A percentile compares a stretch with the other conserved stretches of the same genome.
Conservation (phyloP, 495 filamentous ascomycete species). For the Podospora comata region DNA sequence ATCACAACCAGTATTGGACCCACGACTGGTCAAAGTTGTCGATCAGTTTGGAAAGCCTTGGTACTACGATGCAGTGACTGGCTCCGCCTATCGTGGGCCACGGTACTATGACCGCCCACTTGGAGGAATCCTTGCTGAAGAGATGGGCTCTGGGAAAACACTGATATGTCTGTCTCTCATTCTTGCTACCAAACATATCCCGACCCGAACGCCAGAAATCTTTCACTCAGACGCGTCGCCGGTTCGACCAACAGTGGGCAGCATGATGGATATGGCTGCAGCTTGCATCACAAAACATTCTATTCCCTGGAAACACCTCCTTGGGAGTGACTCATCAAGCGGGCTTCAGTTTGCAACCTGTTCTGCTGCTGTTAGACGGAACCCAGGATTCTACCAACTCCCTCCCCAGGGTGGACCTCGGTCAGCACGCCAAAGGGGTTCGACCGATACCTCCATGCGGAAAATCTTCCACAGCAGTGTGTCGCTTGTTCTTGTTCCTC, state of each 20-base stretch:
- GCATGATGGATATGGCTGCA: slow-evolving; percentile 63
- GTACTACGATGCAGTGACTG: slow-evolving; percentile 69
- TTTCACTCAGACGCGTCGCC: slow-evolving; percentile 13
- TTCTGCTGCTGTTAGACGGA: slow-evolving; percentile 51
- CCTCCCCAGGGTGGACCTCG: slow-evolving; percentile 46
- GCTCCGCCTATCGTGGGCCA: slow-evolving; percentile 58
- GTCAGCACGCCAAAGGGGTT: slow-evolving; percentile 34
- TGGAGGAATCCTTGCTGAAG: slow-evolving; percentile 74
- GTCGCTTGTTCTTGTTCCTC: slow-evolving; percentile 67
- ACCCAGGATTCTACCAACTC: slow-evolving; percentile 54
- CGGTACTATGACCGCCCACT: slow-evolving; percentile 68
- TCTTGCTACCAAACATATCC: slow-evolving; percentile 70
- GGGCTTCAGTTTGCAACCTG: slow-evolving; percentile 49
- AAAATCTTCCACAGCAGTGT: slow-evolving; percentile 61
- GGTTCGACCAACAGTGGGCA: slow-evolving; percentile 26
- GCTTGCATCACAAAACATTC: slow-evolving; percentile 60
- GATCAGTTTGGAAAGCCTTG: slow-evolving; percentile 62
- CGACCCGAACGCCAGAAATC: slow-evolving; percentile 57
- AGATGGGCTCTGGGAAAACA: slow-evolving; percentile 80
- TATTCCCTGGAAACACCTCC: slow-evolving; percentile 64
- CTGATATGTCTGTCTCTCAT: slow-evolving; percentile 81
- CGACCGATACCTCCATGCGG: slow-evolving; percentile 33
- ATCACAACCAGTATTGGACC: slow-evolving; percentile 64
- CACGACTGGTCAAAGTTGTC: slow-evolving; percentile 56
- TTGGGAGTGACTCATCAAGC: slow-evolving; percentile 35